Base-by-base conservation (phyloP, 139 green algal species). In the Ettlia oleoabundans region DNA sequence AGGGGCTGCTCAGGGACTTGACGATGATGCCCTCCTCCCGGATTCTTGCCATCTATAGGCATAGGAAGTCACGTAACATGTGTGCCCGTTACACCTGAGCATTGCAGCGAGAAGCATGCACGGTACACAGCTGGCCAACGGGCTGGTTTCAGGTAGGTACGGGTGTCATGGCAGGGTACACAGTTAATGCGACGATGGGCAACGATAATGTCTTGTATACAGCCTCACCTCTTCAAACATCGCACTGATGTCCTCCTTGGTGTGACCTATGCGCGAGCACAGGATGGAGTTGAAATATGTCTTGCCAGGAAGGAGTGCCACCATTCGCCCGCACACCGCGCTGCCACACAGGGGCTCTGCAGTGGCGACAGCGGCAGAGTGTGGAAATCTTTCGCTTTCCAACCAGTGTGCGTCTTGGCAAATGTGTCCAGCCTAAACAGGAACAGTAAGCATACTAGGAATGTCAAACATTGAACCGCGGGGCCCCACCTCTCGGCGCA, bases 21-120 rank as follows among this genome's bases (percentile, higher is more conserved):
- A 97, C 67, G 42, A 98, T 72, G 26, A 98, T 87, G 3, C 95
- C 95, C 87, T 98, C 95, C 64, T 98, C 93, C 85, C 92, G 70
- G n/a, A 77, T 58, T 4, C 21, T 7, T 4, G 33, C 26, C n/a
- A 68, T 66, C 79, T 84, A 66, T 19, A 19, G 30, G n/a, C n/a
- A n/a, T n/a, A n/a, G n/a, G n/a, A n/a, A n/a, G n/a, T n/a, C n/a
- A 30, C 30, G 24, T 18, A 8, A 37, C 28, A 33, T 24, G 7
- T 18, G 61, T 24, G 32, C 28, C 22, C 22, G 18, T n/a, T n/a
- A n/a, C n/a, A n/a, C n/a, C n/a, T n/a, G n/a, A n/a, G 61, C 26
- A 32, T 33, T 13, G 19, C 61, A 68, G 61, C 61, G 28, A 68
- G 61, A 8, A 32, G 61, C 61, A 68, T 8, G n/a, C 13, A n/a